Percentiles rank a stretch among this genome's conserved stretches.
Evolutionary conservation across 73 alveolate genomes (phyloP).

Genomic region (Tetrahymena borealis): DNA sequence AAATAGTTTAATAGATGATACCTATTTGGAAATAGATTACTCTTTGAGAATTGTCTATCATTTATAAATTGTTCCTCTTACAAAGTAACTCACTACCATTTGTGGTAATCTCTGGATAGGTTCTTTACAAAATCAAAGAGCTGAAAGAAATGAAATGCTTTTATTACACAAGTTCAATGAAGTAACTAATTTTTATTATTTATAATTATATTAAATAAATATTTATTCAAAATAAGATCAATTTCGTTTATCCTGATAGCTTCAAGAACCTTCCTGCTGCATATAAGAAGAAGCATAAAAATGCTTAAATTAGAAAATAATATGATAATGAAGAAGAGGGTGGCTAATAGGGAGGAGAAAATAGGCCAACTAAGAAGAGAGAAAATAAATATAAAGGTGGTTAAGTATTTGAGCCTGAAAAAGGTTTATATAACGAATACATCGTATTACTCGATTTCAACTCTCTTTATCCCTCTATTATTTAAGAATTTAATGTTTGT

Average conservation of each 20-base stretch:
- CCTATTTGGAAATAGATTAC: slow-evolving; percentile 72
- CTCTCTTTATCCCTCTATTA: slow-evolving; percentile 98
- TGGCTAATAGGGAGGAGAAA: slow-evolving; percentile 39
- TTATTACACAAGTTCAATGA: slow-evolving; percentile 91
- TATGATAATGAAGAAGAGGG: slow-evolving; percentile 66
- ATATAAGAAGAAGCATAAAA: slow-evolving; percentile 60
- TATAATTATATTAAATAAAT: not conserved
- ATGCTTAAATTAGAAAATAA: slow-evolving; percentile 37
- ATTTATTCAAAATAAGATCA: not conserved
- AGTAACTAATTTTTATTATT: not conserved
- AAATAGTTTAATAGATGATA: slow-evolving; percentile 53
- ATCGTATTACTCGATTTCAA: slow-evolving; percentile 98
- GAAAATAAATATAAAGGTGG: slow-evolving; percentile 97
- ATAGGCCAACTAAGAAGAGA: slow-evolving; percentile 55
- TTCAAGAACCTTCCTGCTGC: slow-evolving; percentile 66
- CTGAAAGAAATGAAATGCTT: slow-evolving; percentile 97
- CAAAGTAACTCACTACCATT: slow-evolving; percentile 92
- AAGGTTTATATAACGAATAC: slow-evolving; percentile 93
- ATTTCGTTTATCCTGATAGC: not conserved
- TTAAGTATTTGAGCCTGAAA: slow-evolving; percentile 93
- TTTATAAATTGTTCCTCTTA: slow-evolving; percentile 84
- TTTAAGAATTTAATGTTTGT: slow-evolving; percentile 98
- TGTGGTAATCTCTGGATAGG: slow-evolving; percentile 99
- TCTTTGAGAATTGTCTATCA: slow-evolving; percentile 67
- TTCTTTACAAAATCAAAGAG: slow-evolving; percentile 97